A percentile compares a stretch with the other conserved stretches of the same genome.
phyloP scores from a whole-genome alignment of 2,329 filamentous ascomycete genomes.

The Metarhizium album region DNA sequence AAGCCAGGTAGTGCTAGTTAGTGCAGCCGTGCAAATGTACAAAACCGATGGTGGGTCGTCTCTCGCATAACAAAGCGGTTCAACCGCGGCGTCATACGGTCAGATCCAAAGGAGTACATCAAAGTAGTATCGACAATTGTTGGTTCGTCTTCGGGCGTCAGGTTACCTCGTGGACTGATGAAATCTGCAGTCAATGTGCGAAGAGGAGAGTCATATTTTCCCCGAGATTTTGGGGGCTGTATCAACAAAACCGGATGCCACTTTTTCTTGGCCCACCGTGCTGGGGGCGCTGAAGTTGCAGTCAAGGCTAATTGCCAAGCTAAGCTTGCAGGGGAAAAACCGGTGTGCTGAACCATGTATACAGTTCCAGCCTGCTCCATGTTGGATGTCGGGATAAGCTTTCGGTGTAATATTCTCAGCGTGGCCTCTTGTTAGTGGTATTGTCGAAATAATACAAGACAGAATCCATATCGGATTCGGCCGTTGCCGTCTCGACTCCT shows the following conservation, averaged over 20 bases:
- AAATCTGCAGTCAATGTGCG: neutral
- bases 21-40: neutral
- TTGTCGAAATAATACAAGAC: constrained; percentile 15
- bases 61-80: neutral
- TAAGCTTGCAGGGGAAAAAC: neutral
- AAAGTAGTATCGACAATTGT: neutral
- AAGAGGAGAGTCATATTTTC: neutral
- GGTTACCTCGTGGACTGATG: neutral
- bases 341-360: neutral
- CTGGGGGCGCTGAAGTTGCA: neutral
- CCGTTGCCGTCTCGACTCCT: constrained; percentile 5
- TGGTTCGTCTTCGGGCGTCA: neutral
- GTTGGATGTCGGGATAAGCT: neutral
- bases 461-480: constrained; percentile 12
- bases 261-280: no score
- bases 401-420: neutral
- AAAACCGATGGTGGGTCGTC: neutral
- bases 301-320: neutral
- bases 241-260: neutral
- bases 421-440: constrained; percentile 4
- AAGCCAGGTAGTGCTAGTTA: neutral
- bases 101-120: no score
- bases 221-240: neutral
- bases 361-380: no score
- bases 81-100: no score